These are phyloP conservation scores for Marasmius oreades DNA, from an alignment of 1,284 basidiomycete genomes.

Conservation along the genomic window DNA sequence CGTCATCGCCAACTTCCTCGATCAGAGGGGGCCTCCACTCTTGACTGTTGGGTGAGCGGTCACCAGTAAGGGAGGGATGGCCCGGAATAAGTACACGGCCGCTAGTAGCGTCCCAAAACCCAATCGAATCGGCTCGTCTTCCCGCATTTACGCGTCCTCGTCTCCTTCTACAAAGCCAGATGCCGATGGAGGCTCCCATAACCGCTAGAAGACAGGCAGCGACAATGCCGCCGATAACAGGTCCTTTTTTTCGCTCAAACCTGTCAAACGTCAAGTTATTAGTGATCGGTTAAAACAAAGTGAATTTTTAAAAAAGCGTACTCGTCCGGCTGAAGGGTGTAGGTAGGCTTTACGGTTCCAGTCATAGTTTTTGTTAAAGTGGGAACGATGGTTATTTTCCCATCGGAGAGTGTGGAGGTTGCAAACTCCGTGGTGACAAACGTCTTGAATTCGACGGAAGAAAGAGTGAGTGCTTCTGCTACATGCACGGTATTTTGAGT, in stretches of 20 bases:
- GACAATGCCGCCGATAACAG: slow-evolving; percentile 8
- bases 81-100: slow-evolving; percentile 13
- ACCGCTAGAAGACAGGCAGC: slow-evolving; percentile 2
- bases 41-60: neutral
- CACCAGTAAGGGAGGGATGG: neutral
- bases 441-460: neutral
- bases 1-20: slow-evolving; percentile 6
- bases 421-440: slow-evolving; percentile 7
- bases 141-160: neutral
- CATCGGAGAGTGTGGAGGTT: slow-evolving; percentile 5
- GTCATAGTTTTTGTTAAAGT: slow-evolving; percentile 5
- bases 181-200: neutral
- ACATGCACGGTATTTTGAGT: neutral
- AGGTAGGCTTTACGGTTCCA: slow-evolving; percentile 3
- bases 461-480: neutral
- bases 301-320: neutral
- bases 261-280: neutral
- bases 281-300: neutral
- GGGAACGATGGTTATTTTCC: slow-evolving; percentile 4
- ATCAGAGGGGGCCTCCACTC: slow-evolving; percentile 8
- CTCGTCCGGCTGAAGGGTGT: slow-evolving; percentile 7
- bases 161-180: slow-evolving; percentile 5
- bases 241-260: slow-evolving; percentile 7
- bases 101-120: neutral
- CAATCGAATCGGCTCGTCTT: neutral